Percentiles rank a stretch among this genome's conserved stretches.
Evolutionary conservation across 1,284 basidiomycete species (phyloP).

Genomic region (Irpex sp.): DNA sequence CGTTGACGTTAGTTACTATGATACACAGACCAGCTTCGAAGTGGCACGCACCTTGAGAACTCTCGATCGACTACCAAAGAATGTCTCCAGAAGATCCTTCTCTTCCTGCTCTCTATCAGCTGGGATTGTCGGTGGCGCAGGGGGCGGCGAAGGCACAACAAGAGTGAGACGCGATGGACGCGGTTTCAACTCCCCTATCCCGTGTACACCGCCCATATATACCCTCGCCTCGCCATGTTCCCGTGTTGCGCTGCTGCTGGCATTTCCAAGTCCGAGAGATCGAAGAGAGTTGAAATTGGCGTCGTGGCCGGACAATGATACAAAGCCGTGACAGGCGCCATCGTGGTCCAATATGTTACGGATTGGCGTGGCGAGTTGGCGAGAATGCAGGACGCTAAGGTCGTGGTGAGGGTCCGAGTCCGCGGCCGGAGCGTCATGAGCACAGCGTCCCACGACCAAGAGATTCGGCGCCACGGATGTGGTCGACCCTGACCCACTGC

Average conservation of each 20-base stretch:
- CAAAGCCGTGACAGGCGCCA: not conserved
- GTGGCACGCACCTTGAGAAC: constrained; percentile 7
- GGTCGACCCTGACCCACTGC: not conserved
- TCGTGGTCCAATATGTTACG: not conserved
- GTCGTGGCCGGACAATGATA: not conserved
- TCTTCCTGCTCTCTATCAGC: not conserved
- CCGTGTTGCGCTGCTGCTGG: not conserved
- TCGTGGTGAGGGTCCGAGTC: not conserved
- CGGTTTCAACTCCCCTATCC: not conserved
- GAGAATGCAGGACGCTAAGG: not conserved
- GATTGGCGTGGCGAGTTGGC: no score
- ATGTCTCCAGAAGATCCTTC: constrained; percentile 1
- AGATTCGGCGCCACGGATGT: not conserved
- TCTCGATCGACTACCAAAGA: constrained; percentile 3
- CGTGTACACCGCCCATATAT: not conserved
- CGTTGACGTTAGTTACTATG: not conserved
- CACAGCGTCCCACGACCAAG: not conserved
- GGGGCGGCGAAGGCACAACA: not conserved
- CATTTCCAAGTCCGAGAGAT: not conserved
- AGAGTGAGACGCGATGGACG: not conserved
- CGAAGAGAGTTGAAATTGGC: not conserved
- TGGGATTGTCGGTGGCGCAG: not conserved
- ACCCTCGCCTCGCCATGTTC: not conserved
- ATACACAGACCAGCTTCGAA: not conserved
- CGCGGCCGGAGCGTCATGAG: not conserved